Percentiles rank a stretch among this genome's conserved stretches.
phyloP scores from a whole-genome alignment of 768 basidiomycete genomes.

The Auricularia sp. region DNA sequence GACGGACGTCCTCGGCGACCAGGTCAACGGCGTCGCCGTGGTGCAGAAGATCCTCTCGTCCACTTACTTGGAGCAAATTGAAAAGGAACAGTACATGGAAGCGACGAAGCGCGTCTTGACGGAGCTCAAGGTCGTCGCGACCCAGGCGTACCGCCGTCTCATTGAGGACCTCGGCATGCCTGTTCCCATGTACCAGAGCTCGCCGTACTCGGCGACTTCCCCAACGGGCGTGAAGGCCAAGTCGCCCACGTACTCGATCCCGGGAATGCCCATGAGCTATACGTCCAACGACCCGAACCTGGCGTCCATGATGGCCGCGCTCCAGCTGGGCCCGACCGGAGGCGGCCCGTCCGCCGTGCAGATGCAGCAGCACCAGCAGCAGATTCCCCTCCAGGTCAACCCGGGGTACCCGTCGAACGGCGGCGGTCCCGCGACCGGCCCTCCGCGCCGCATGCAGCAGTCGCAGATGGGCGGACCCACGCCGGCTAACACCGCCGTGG shows the following conservation, averaged over 20 bases:
- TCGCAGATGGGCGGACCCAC: slow-evolving; percentile 34
- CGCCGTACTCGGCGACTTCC: slow-evolving; percentile 56
- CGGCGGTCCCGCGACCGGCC: slow-evolving; percentile 12
- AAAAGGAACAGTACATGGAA: slow-evolving; percentile 64
- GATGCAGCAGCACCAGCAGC: slow-evolving; percentile 49
- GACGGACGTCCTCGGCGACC: slow-evolving; percentile 89
- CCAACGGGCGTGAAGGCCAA: slow-evolving; percentile 50
- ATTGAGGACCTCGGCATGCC: slow-evolving; percentile 93
- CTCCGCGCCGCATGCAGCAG: slow-evolving; percentile 20
- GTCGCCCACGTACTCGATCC: slow-evolving; percentile 45
- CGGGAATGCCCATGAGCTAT: slow-evolving; percentile 69
- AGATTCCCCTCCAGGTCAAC: slow-evolving; percentile 63
- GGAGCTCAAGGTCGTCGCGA: slow-evolving; percentile 85
- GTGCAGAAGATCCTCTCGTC: slow-evolving; percentile 89
- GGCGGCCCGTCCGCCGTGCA: slow-evolving; percentile 32
- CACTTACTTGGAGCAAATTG: slow-evolving; percentile 63
- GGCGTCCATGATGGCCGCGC: slow-evolving; percentile 86
- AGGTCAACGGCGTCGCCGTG: slow-evolving; percentile 90
- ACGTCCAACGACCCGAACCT: slow-evolving; percentile 67
- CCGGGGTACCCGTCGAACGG: slow-evolving; percentile 44
- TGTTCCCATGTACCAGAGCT: slow-evolving; percentile 69
- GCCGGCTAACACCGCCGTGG: slow-evolving; percentile 32
- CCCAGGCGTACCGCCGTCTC: slow-evolving; percentile 85
- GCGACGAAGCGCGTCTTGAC: slow-evolving; percentile 85
- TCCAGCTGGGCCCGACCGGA: slow-evolving; percentile 44